phyloP scores from a whole-genome alignment of 2,329 filamentous ascomycete species.

The Cladosporium sp. region DNA sequence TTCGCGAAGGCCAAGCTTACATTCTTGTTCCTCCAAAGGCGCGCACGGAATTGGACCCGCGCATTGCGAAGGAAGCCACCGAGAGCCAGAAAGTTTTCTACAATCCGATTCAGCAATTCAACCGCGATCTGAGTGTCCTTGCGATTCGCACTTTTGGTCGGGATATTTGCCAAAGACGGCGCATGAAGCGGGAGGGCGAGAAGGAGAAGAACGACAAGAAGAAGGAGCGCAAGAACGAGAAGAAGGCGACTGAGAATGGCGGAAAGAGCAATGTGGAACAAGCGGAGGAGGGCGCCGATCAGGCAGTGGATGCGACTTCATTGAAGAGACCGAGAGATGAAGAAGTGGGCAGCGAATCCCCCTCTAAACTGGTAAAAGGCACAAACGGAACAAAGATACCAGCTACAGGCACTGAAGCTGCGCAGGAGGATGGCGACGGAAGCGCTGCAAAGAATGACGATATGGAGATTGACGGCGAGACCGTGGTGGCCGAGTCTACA shows the following conservation, averaged over 20 bases:
- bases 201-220: constrained; percentile 34
- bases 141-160: constrained; percentile 88
- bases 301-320: constrained; percentile 10
- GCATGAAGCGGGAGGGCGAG: constrained; percentile 33
- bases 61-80: constrained; percentile 40
- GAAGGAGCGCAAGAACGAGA: constrained; percentile 38
- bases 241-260: constrained; percentile 25
- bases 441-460: not conserved
- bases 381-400: constrained; percentile 14
- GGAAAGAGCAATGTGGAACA: constrained; percentile 22
- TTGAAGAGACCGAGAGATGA: constrained; percentile 14
- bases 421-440: constrained; percentile 4
- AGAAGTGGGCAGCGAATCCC: constrained; percentile 9
- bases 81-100: constrained; percentile 78
- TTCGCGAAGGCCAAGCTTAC: constrained; percentile 67
- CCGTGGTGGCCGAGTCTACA: not conserved
- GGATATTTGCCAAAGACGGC: constrained; percentile 45
- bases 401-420: constrained; percentile 12
- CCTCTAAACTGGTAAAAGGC: constrained; percentile 18
- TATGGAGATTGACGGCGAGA: constrained; percentile 5
- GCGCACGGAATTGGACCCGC: constrained; percentile 49
- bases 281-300: not conserved
- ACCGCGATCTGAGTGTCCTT: constrained; percentile 89
- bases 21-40: constrained; percentile 62
- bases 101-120: constrained; percentile 99